Conservation (phyloP, 2,329 filamentous ascomycete genomes). For the Colletotrichum godetiae region DNA sequence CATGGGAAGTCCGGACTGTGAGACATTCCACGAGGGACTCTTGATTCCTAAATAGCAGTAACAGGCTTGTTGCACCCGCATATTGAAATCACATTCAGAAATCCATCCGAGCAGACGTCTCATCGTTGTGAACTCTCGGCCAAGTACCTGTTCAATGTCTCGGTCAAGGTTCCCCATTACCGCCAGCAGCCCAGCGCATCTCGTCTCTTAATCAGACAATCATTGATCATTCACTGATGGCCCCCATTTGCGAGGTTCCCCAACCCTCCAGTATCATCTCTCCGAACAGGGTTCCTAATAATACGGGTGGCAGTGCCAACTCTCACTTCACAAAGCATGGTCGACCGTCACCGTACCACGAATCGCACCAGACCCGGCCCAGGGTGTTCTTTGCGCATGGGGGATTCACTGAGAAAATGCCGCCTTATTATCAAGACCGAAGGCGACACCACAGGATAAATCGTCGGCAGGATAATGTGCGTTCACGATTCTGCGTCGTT, state of each 20-base stretch:
- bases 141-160: slow-evolving; percentile 9
- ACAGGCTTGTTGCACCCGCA: neutral
- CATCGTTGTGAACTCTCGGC: neutral
- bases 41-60: neutral
- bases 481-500: neutral
- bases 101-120: neutral
- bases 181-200: neutral
- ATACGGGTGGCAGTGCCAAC: neutral
- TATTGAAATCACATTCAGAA: neutral
- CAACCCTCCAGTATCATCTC: slow-evolving; percentile 3
- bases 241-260: neutral
- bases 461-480: neutral
- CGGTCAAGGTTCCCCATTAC: neutral
- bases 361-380: neutral
- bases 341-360: too few species aligned
- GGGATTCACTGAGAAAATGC: neutral
- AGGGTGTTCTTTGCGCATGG: neutral
- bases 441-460: neutral
- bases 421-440: neutral
- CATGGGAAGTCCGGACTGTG: neutral
- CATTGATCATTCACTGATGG: neutral
- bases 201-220: neutral
- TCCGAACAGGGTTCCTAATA: neutral
- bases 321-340: neutral
- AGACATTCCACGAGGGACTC: slow-evolving; percentile 13